These are phyloP conservation scores for Mortierella antarctica DNA, from an alignment of 192 early-diverging fungal species.

Conservation along the genomic window DNA sequence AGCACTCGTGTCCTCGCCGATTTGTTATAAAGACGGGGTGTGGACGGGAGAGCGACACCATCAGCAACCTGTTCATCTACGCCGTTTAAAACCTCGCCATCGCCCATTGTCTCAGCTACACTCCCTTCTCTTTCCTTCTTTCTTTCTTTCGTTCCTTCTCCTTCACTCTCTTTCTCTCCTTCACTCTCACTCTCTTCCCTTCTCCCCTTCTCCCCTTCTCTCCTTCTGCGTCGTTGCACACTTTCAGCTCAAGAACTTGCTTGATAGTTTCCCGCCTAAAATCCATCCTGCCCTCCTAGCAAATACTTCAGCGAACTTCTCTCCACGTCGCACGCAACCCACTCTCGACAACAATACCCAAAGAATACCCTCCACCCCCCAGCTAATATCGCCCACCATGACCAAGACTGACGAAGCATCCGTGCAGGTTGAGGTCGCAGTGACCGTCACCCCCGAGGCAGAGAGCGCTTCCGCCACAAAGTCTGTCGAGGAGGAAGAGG, in stretches of 20 bases:
- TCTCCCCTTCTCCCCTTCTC: slow-evolving; percentile 6
- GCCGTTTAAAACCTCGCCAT: too few species aligned
- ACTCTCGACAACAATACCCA: not conserved
- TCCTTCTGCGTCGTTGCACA: not conserved
- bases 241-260: too few species aligned
- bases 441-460: slow-evolving; percentile 2
- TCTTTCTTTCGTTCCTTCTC: slow-evolving; percentile 6
- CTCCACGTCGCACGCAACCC: not conserved
- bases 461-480: slow-evolving; percentile 2
- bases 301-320: too few species aligned
- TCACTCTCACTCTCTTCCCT: not conserved
- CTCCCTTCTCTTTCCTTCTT: not conserved
- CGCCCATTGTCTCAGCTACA: too few species aligned
- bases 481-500: slow-evolving; percentile 39
- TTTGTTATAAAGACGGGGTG: slow-evolving; percentile 20
- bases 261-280: too few species aligned
- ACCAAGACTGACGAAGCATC: slow-evolving; percentile 30
- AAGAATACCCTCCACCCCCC: not conserved
- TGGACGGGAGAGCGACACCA: not conserved
- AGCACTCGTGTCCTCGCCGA: not conserved
- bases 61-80: not conserved
- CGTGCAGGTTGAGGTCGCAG: slow-evolving; percentile 11
- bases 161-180: not conserved
- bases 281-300: too few species aligned
- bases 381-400: slow-evolving; percentile 9